Evolutionary conservation across 2,329 filamentous ascomycete species (phyloP), one percentile per base, ranked within the genome.

Genomic region (Penicillium expansum): DNA sequence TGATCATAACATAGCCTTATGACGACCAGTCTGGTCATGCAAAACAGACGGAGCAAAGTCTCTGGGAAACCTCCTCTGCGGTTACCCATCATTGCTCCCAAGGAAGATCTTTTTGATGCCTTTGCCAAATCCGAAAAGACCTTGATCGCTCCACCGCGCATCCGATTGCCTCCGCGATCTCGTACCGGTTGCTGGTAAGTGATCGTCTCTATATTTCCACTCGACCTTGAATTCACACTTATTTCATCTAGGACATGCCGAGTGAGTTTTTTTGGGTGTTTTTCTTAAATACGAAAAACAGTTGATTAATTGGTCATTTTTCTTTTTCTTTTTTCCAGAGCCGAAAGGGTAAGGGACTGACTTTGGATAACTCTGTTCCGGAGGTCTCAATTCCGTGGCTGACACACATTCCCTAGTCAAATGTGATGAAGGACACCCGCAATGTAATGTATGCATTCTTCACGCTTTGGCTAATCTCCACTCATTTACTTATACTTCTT

Each of bases 351-450:
- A 61, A 66, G 69, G 59, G 22, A 4, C 14, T 22, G n/a, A n/a
- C n/a, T n/a, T n/a, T 43, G 11, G 27, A 18, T 5, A 41, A 48
- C 32, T 39, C 32, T 39, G n/a, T 4, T 22, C 20, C 37, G 2
- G n/a, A n/a, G n/a, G 18, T 18, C 20, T 29, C 33, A 43, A 55
- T 57, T 54, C 29, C 50, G 38, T 56, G 55, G 53, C 56, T 61
- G 53, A 62, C 62, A 62, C 62, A 63, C 60, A 52, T 52, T 55
- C 54, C 62, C 55, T 29, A 74, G 81, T 83, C 22, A 84, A 84
- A 76, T 84, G 82, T 67, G 82, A 84, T 66, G 82, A 84, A 69
- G 72, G 72, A 39, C 77, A 79, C 64, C 82, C 81, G 53, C 76
- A 75, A 64, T 84, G 82, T 68, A 81, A 79, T 69, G 79, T 82